Evolutionary conservation across 371 early-diverging fungal species (phyloP).

Genomic region (Actinomortierella wolfii): DNA sequence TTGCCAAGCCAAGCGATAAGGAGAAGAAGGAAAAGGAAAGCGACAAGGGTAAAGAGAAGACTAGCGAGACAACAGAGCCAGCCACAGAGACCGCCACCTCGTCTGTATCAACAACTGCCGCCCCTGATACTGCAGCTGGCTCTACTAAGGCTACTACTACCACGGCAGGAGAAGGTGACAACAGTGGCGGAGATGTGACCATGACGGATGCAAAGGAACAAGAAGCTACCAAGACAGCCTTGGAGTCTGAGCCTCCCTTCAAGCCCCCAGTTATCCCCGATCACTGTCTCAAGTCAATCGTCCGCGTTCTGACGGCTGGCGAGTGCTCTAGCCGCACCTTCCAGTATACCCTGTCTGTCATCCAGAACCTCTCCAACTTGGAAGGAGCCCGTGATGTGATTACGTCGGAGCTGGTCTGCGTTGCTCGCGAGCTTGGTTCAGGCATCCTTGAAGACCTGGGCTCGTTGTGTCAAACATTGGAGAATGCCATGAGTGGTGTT

Average conservation of each 20-base stretch:
- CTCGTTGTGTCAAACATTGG: conserved; percentile 63
- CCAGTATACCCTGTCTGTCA: conserved; percentile 87
- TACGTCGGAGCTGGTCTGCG: conserved; percentile 72
- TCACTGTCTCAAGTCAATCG: conserved; percentile 77
- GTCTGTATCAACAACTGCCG: background rate
- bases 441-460: conserved; percentile 72
- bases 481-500: conserved; percentile 58
- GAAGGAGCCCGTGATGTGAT: conserved; percentile 77
- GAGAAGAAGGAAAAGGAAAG: conserved; percentile 47
- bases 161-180: background rate
- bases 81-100: conserved; percentile 2
- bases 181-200: conserved; percentile 1
- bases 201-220: conserved; percentile 18
- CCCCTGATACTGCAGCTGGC: conserved; percentile 1
- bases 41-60: conserved; percentile 40
- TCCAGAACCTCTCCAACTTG: conserved; percentile 84
- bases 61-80: conserved; percentile 9
- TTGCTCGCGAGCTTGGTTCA: conserved; percentile 73
- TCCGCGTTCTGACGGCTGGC: conserved; percentile 88
- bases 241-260: conserved; percentile 26
- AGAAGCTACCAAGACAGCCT: conserved; percentile 24
- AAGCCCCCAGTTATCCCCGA: conserved; percentile 78
- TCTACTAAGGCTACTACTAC: background rate
- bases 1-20: conserved; percentile 58
- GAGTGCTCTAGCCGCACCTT: conserved; percentile 94